A percentile compares a stretch with the other conserved stretches of the same genome.
Conservation (phyloP, 2,329 filamentous ascomycete genomes). For the Diaporthe vexans region DNA sequence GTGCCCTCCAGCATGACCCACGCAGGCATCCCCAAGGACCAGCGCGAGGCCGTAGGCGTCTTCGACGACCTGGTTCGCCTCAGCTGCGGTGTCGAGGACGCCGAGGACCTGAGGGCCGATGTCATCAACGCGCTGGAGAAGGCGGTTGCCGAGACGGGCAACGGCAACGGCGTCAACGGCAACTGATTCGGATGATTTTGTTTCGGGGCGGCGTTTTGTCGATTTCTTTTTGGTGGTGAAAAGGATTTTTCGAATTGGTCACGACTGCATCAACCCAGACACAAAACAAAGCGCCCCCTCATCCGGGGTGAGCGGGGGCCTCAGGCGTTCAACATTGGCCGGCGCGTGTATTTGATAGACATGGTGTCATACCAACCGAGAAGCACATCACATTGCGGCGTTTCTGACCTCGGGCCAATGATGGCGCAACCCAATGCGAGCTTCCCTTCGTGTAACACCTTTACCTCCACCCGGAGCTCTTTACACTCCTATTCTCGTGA, state of each 20-base stretch:
- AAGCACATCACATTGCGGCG: slow-evolving; percentile 28
- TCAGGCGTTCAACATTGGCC: slow-evolving; percentile 31
- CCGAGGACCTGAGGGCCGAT: slow-evolving; percentile 85
- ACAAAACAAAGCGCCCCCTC: not conserved
- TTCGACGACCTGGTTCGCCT: slow-evolving; percentile 95
- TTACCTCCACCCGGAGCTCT: not conserved
- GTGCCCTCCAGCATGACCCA: slow-evolving; percentile 97
- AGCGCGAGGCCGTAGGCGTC: slow-evolving; percentile 92
- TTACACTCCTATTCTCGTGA: not conserved
- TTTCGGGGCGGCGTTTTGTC: slow-evolving; percentile 3
- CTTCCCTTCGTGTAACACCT: not conserved
- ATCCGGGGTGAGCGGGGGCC: not conserved
- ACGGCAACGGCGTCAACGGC: slow-evolving; percentile 41
- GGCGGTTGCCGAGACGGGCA: slow-evolving; percentile 64
- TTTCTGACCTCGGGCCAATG: not conserved
- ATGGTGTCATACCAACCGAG: slow-evolving; percentile 23
- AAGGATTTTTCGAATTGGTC: not conserved
- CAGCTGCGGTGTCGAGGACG: slow-evolving; percentile 95
- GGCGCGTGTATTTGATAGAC: slow-evolving; percentile 29
- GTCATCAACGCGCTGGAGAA: slow-evolving; percentile 84
- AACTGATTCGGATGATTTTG: not conserved
- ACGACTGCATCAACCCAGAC: slow-evolving; percentile 18
- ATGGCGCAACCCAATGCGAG: not conserved
- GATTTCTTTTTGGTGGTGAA: not conserved
- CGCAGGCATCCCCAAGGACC: slow-evolving; percentile 90